Base-by-base conservation (phyloP, 768 basidiomycete genomes). In the Rhizopogon vesiculosus region DNA sequence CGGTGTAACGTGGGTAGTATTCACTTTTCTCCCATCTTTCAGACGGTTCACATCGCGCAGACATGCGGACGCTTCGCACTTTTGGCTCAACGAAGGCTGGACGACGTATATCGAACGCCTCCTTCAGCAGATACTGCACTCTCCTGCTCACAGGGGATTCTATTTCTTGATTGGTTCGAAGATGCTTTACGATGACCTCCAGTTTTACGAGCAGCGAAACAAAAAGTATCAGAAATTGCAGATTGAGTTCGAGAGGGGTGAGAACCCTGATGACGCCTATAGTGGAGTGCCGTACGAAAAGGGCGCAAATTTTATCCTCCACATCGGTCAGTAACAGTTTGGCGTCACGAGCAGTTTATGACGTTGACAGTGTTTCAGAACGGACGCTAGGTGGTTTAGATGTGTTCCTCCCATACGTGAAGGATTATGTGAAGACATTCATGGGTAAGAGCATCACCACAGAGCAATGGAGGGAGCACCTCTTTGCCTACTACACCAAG, bases 71-170 rank as follows among this genome's bases (percentile, higher is more conserved):
- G 83, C 89, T 0, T 81, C 83, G 0, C 88, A 91, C 69, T 92
- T 91, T 72, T 92, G 90, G 89, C 81, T 93, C 40, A 93, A 93
- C 67, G 90, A 94, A 74, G 89, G 93, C 28, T 95, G 91, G 88
- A 97, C 95, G 33, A 94, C 91, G 0, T 98, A 94, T 65, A 85
- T 91, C 31, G 95, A 98, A 67, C 85, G 93, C 15, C 71, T 96
- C 7, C 74, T 96, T 44, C 83, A 83, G 46, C 78, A 85, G 59
- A 72, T 77, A 44, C 74, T 93, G 3, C 83, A 91, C 66, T 81
- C 87, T 0, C 83, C 89, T 16, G 84, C 85, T 2, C 83, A 86
- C 49, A 85, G 93, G 42, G 91, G 84, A 16, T 89, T 98, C 64
- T 82, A 84, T 7, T 96, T 79, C 69, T 74, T 91, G 57, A 86